These are phyloP conservation scores for Aspergillus panamensis DNA, from an alignment of 495 filamentous ascomycete genomes.

Conservation along the genomic window DNA sequence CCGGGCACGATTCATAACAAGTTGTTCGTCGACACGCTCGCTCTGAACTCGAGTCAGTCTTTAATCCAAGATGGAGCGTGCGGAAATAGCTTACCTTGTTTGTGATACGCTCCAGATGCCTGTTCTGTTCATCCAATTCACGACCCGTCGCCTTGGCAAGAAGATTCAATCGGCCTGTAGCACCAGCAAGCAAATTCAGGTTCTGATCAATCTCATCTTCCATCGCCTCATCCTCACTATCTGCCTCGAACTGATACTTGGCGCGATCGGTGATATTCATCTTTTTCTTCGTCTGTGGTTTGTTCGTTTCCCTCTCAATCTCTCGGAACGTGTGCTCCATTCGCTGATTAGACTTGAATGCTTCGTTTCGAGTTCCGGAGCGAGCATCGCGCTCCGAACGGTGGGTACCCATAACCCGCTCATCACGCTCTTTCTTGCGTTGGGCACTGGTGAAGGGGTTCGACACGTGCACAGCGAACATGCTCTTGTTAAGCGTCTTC, in stretches of 20 bases:
- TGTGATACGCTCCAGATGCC: conserved; percentile 67
- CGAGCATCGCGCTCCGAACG: conserved; percentile 62
- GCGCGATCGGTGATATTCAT: conserved; percentile 60
- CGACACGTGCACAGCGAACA: conserved; percentile 75
- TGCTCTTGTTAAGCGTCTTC: conserved; percentile 71
- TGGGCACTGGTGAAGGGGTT: conserved; percentile 67
- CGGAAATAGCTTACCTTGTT: conserved; percentile 53
- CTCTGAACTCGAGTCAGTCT: conserved; percentile 44
- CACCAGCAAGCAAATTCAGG: conserved; percentile 56
- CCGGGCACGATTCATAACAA: conserved; percentile 63
- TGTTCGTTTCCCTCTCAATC: conserved; percentile 39
- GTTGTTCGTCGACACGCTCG: conserved; percentile 68
- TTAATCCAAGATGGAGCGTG: not conserved
- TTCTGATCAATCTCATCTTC: conserved; percentile 70
- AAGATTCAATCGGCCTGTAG: conserved; percentile 60
- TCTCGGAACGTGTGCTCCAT: conserved; percentile 60
- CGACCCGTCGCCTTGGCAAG: conserved; percentile 66
- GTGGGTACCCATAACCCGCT: conserved; percentile 58
- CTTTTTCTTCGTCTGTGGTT: conserved; percentile 39
- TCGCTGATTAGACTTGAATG: conserved; percentile 53
- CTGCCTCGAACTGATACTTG: conserved; percentile 77
- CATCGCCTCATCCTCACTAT: conserved; percentile 72
- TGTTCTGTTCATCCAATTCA: conserved; percentile 74
- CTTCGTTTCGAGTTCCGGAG: conserved; percentile 64
- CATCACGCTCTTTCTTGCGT: conserved; percentile 57